Evolutionary conservation across 352 stramenopile genomes (phyloP).

Genomic region (Globisporangium polare): DNA sequence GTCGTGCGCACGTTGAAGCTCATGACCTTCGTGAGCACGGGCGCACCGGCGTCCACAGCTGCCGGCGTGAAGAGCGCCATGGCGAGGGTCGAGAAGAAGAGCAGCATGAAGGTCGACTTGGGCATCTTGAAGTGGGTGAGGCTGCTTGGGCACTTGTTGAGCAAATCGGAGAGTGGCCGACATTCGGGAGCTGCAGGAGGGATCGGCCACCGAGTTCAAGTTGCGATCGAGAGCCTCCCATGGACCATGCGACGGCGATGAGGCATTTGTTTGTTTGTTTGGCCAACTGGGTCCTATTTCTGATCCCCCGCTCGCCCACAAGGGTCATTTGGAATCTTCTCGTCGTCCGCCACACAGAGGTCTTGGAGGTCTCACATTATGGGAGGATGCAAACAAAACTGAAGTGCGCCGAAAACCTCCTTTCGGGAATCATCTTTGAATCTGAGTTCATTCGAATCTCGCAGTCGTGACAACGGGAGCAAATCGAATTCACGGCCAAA

Average conservation of each 20-base stretch:
- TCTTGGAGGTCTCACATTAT: no score
- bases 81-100: background rate
- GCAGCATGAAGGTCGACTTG: background rate
- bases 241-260: no score
- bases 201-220: no score
- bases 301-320: background rate
- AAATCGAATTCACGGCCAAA: background rate
- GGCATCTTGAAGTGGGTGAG: background rate
- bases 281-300: background rate
- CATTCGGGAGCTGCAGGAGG: background rate
- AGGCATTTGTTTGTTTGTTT: no score
- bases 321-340: background rate
- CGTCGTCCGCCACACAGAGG: background rate
- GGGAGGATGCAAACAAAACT: no score
- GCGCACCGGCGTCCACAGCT: background rate
- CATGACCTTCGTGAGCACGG: conserved; percentile 43
- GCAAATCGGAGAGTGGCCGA: background rate
- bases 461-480: background rate
- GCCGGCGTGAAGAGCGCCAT: background rate
- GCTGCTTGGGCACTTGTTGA: no score
- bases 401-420: background rate
- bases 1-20: conserved; percentile 73
- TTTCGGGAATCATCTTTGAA: background rate
- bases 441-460: background rate
- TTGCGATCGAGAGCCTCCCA: no score